Evolutionary conservation across 352 stramenopile genomes (phyloP).

Genomic region (Phytopythium vexans): DNA sequence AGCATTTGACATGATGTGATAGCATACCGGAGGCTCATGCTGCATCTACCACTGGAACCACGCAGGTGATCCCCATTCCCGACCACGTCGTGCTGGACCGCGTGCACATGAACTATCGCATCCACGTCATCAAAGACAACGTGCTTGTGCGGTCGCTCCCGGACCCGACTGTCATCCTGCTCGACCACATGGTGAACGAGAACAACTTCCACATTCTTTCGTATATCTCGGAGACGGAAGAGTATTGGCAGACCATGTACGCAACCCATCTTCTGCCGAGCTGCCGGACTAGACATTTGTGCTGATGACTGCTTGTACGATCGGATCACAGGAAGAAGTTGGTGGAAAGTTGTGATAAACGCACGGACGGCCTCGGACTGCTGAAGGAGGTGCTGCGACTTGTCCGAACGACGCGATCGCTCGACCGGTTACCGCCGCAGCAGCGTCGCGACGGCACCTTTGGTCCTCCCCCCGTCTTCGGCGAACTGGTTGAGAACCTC

Average conservation of each 20-base stretch:
- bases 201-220: conserved; percentile 85
- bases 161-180: conserved; percentile 69
- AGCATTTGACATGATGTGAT: neutral
- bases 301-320: conserved; percentile 5
- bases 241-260: conserved; percentile 70
- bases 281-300: neutral
- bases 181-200: conserved; percentile 82
- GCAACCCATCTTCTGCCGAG: conserved; percentile 8
- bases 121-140: conserved; percentile 88
- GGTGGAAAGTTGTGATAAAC: conserved; percentile 29
- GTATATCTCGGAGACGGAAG: conserved; percentile 71
- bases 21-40: neutral
- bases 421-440: conserved; percentile 57
- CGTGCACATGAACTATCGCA: conserved; percentile 84
- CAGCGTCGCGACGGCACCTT: conserved; percentile 44
- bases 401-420: conserved; percentile 48
- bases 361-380: conserved; percentile 51
- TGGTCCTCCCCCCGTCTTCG: conserved; percentile 51
- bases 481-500: conserved; percentile 57
- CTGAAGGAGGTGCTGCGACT: conserved; percentile 74
- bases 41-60: neutral
- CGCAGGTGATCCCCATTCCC: conserved; percentile 69
- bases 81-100: conserved; percentile 57
- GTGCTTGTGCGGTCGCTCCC: conserved; percentile 73
- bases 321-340: conserved; percentile 40